A percentile compares a stretch with the other conserved stretches of the same genome.
These are phyloP conservation scores for Neofusicoccum ribis DNA, from an alignment of 2,329 filamentous ascomycete genomes.

Conservation along the genomic window DNA sequence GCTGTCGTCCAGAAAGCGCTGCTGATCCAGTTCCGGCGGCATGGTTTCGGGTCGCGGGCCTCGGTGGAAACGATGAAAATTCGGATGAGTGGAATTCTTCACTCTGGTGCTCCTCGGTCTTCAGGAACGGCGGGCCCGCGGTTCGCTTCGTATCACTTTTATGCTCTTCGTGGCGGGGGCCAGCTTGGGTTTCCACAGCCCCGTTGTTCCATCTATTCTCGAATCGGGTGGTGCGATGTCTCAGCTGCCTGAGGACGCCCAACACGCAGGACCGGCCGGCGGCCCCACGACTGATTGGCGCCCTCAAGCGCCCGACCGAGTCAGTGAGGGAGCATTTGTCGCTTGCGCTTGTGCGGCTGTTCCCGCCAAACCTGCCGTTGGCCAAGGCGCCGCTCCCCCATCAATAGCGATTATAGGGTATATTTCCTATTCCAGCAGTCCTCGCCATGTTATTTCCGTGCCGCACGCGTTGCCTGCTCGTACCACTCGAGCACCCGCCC, in stretches of 20 bases:
- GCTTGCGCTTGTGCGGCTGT: conserved; percentile 1
- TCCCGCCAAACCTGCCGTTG: neutral
- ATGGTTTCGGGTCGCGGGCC: neutral
- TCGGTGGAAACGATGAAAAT: neutral
- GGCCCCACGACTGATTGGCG: neutral
- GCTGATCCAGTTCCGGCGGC: neutral
- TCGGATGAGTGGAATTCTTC: too few species aligned
- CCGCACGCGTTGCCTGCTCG: conserved; percentile 4
- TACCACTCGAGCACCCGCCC: neutral
- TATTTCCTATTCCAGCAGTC: neutral
- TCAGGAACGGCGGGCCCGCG: neutral
- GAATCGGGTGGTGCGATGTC: neutral
- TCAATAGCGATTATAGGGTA: neutral
- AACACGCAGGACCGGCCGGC: neutral
- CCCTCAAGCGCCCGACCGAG: conserved; percentile 1
- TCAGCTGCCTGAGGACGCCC: conserved; percentile 6
- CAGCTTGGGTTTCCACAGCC: neutral
- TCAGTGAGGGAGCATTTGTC: neutral
- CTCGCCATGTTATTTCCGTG: conserved; percentile 6
- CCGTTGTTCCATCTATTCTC: neutral
- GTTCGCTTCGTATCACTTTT: neutral
- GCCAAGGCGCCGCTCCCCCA: neutral
- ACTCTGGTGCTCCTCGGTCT: neutral
- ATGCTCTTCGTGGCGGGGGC: neutral
- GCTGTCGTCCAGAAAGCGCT: neutral